Conservation (phyloP, 2,329 filamentous ascomycete genomes). For the Cadophora luteo-olivacea region DNA sequence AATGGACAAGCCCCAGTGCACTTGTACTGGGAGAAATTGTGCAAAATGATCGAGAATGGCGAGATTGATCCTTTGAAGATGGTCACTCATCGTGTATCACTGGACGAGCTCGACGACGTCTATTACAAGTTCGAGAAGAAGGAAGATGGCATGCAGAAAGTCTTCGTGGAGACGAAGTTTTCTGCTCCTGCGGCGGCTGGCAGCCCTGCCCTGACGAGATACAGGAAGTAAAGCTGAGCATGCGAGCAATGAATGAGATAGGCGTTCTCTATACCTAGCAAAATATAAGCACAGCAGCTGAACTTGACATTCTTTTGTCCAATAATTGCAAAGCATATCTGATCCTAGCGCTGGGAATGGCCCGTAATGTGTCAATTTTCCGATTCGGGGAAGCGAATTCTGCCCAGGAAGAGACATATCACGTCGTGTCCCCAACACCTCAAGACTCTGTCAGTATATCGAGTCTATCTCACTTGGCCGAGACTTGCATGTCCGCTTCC, state of each 20-base stretch:
- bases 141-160: slow-evolving; percentile 80
- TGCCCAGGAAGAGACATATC: not conserved
- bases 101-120: slow-evolving; percentile 75
- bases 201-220: slow-evolving; percentile 52
- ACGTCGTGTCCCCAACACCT: not conserved
- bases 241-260: not conserved
- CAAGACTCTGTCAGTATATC: not conserved
- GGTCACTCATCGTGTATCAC: slow-evolving; percentile 77
- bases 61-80: slow-evolving; percentile 80
- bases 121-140: slow-evolving; percentile 67
- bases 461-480: not conserved
- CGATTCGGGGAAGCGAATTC: not conserved
- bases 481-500: not conserved
- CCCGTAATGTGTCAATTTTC: not conserved
- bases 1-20: slow-evolving; percentile 55
- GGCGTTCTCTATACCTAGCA: not conserved
- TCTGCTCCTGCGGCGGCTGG: slow-evolving; percentile 55
- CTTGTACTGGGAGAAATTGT: slow-evolving; percentile 64
- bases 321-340: not conserved
- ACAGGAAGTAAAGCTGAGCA: slow-evolving; percentile 33
- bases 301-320: not conserved
- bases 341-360: not conserved
- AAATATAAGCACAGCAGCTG: not conserved
- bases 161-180: slow-evolving; percentile 69
- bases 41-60: slow-evolving; percentile 69